A percentile compares a stretch with the other conserved stretches of the same genome.
phyloP scores from a whole-genome alignment of 2,329 filamentous ascomycete species.

The Cordyceps cateniannulata region DNA sequence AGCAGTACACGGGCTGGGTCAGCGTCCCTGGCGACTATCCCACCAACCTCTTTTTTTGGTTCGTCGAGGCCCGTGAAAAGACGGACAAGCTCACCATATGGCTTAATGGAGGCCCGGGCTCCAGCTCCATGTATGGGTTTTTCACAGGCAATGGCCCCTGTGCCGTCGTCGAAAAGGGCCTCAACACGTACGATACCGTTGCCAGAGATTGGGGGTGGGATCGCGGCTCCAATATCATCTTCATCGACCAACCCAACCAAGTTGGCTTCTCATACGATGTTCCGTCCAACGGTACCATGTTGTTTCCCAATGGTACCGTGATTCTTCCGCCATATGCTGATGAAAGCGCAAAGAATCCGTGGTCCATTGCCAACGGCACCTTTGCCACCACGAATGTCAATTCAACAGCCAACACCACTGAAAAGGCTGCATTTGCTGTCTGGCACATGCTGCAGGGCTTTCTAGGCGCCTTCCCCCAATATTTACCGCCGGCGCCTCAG shows the following conservation, averaged over 20 bases:
- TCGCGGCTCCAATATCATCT: conserved; percentile 46
- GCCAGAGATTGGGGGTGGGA: conserved; percentile 62
- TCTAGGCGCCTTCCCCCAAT: conserved; percentile 51
- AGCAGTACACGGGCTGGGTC: conserved; percentile 67
- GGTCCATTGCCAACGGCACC: conserved; percentile 53
- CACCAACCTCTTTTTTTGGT: conserved; percentile 48
- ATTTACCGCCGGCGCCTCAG: conserved; percentile 43
- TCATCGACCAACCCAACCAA: conserved; percentile 62
- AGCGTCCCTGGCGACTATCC: conserved; percentile 49
- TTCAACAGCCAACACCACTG: conserved; percentile 48
- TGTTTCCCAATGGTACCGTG: conserved; percentile 36
- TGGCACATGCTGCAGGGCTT: conserved; percentile 63
- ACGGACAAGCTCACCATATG: conserved; percentile 48
- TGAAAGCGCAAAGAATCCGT: conserved; percentile 19
- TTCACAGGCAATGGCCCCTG: conserved; percentile 55
- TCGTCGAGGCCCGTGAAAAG: conserved; percentile 37
- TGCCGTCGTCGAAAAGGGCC: conserved; percentile 40
- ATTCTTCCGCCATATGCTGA: conserved; percentile 20
- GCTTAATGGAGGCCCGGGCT: conserved; percentile 62
- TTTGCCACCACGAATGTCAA: conserved; percentile 49
- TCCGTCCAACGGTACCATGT: conserved; percentile 52
- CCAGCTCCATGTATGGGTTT: conserved; percentile 58
- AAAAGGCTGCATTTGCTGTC: conserved; percentile 49
- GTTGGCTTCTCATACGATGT: conserved; percentile 64
- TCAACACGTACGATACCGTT: conserved; percentile 46